Conservation (phyloP, 192 early-diverging fungal genomes). For the Haplosporangium gracile region DNA sequence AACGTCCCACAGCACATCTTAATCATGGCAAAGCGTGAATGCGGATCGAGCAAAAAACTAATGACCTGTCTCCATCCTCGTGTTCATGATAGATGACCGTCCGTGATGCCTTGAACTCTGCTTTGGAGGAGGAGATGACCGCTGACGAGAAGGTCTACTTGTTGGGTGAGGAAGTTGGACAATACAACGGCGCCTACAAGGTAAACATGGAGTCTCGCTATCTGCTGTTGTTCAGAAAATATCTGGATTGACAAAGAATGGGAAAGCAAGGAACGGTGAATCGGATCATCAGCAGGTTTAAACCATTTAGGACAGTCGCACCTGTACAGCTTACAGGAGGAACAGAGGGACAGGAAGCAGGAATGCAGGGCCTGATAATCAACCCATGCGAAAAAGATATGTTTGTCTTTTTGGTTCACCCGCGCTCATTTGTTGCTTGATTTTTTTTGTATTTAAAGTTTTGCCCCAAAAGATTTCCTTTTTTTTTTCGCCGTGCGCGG, state of each 20-base stretch:
- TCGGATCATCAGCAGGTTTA: too few relatives aligned
- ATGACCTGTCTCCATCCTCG: neutral
- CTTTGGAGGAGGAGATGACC: constrained; percentile 96
- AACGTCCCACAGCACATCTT: too few relatives aligned
- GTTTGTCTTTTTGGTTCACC: too few relatives aligned
- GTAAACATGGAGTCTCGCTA: constrained; percentile 54
- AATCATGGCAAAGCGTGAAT: neutral
- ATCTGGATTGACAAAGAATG: too few relatives aligned
- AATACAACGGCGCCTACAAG: constrained; percentile 99
- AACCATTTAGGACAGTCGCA: too few relatives aligned
- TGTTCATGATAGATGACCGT: constrained; percentile 83
- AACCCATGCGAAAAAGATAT: too few relatives aligned
- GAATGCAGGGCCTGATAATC: too few relatives aligned
- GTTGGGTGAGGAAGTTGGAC: constrained; percentile 96
- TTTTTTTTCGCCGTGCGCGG: constrained; percentile 1
- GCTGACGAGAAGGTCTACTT: constrained; percentile 90
- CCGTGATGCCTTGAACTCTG: constrained; percentile 95
- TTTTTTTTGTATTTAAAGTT: neutral
- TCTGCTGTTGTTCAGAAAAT: neutral
- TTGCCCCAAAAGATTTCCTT: neutral
- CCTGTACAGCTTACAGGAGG: too few relatives aligned
- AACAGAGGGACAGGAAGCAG: too few relatives aligned
- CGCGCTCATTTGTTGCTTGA: neutral
- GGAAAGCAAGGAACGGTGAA: too few relatives aligned
- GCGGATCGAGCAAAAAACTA: neutral